These are phyloP conservation scores for Mortierella claussenii DNA, from an alignment of 192 early-diverging fungal species.

Conservation along the genomic window DNA sequence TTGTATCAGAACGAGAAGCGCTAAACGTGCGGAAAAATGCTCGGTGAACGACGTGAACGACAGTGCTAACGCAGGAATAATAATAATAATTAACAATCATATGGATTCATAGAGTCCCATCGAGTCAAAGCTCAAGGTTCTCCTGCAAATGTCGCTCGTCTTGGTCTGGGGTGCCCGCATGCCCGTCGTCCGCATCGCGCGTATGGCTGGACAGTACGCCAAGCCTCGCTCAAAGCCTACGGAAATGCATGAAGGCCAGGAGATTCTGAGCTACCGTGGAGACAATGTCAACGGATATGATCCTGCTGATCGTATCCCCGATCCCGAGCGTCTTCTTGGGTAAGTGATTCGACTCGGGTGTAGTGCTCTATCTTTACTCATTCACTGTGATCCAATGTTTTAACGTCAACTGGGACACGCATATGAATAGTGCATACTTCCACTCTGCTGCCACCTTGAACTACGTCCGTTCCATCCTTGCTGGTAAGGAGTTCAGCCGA, in stretches of 20 bases:
- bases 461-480: constrained; percentile 91
- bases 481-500: constrained; percentile 48
- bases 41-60: not conserved
- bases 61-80: no score
- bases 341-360: constrained; percentile 34
- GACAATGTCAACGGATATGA: constrained; percentile 99
- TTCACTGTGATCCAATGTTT: no score
- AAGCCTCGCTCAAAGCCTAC: constrained; percentile 95
- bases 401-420: no score
- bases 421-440: constrained; percentile 85
- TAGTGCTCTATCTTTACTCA: not conserved
- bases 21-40: not conserved
- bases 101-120: constrained; percentile 77
- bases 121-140: constrained; percentile 94
- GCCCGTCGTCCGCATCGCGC: constrained; percentile 94
- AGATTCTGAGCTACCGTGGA: constrained; percentile 91
- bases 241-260: constrained; percentile 85
- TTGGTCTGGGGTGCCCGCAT: constrained; percentile 93
- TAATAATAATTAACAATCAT: no score
- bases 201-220: constrained; percentile 99
- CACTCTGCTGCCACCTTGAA: constrained; percentile 97
- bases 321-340: constrained; percentile 91
- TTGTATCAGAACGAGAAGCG: no score
- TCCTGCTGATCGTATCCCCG: constrained; percentile 83
- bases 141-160: constrained; percentile 98